A percentile compares a stretch with the other conserved stretches of the same genome.
Conservation (phyloP, 192 early-diverging fungal species). For the Dispira simplex region DNA sequence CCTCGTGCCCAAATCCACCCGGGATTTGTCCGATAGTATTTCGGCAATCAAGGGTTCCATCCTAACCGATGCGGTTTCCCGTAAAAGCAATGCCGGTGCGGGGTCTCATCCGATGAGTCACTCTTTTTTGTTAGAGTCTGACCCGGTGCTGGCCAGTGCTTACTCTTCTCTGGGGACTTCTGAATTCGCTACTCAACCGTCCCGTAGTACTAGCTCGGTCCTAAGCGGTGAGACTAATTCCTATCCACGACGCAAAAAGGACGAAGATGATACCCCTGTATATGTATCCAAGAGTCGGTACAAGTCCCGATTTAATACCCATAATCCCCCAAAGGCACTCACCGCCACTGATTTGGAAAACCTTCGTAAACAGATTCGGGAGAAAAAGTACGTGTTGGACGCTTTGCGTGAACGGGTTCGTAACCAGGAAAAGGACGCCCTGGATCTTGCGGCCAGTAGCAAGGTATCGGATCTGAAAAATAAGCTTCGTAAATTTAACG, state of each 20-base stretch:
- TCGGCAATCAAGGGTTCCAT: not conserved
- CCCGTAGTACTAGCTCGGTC: not conserved
- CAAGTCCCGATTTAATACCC: constrained; percentile 8
- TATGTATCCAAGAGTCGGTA: constrained; percentile 11
- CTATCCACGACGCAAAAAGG: not conserved
- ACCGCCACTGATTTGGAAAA: constrained; percentile 8
- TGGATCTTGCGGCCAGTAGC: constrained; percentile 11
- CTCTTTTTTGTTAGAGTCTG: constrained; percentile 2
- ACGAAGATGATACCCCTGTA: not conserved
- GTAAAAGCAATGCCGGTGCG: not conserved
- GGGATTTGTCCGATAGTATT: constrained; percentile 49
- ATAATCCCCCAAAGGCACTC: constrained; percentile 2
- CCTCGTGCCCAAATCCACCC: constrained; percentile 70
- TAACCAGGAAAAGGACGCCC: not conserved
- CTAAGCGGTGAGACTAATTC: not conserved
- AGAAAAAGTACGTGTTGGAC: constrained; percentile 4
- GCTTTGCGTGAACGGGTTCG: not conserved
- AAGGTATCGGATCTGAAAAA: constrained; percentile 26
- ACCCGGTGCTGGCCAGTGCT: constrained; percentile 10
- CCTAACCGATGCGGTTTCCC: constrained; percentile 2
- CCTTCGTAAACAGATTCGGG: not conserved
- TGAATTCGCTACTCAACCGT: not conserved
- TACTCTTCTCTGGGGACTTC: not conserved
- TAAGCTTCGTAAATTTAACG: constrained; percentile 23
- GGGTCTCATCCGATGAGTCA: not conserved